Evolutionary conservation across 1,284 basidiomycete species (phyloP).

Genomic region (Trametes versicolor): DNA sequence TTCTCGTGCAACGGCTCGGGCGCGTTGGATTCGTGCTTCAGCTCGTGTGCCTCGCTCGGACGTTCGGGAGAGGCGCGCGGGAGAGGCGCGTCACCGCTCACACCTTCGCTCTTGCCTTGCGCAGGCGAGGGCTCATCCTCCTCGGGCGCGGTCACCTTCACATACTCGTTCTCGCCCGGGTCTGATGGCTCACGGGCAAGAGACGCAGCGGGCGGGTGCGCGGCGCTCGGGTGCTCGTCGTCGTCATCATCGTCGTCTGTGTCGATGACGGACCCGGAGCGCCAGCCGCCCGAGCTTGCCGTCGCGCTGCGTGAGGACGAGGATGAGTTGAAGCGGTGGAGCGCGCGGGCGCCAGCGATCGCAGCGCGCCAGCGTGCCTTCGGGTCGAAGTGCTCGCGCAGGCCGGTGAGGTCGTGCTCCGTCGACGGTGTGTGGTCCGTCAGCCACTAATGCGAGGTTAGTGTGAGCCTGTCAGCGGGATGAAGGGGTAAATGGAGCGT

Average conservation of each 20-base stretch:
- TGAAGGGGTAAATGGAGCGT: constrained; percentile 19
- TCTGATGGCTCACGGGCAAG: constrained; percentile 18
- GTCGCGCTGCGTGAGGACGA: constrained; percentile 34
- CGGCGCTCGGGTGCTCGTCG: constrained; percentile 29
- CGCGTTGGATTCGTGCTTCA: constrained; percentile 37
- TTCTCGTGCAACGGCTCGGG: constrained; percentile 38
- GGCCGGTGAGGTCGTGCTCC: constrained; percentile 78
- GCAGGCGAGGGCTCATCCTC: constrained; percentile 34
- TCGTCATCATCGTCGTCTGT: constrained; percentile 44
- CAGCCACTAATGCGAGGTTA: constrained; percentile 65
- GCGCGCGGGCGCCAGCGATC: constrained; percentile 70
- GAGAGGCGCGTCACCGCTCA: constrained; percentile 15
- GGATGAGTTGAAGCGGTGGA: constrained; percentile 46
- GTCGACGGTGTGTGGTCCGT: constrained; percentile 64
- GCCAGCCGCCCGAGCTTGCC: constrained; percentile 41
- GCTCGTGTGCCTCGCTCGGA: constrained; percentile 33
- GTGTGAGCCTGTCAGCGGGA: not conserved
- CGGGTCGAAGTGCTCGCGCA: constrained; percentile 84
- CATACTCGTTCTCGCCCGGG: constrained; percentile 42
- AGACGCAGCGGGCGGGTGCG: constrained; percentile 9
- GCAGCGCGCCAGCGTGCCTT: constrained; percentile 74
- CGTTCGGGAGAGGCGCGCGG: constrained; percentile 7
- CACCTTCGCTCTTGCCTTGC: constrained; percentile 12
- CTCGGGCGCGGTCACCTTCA: constrained; percentile 39
- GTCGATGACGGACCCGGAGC: constrained; percentile 29